Conservation (phyloP, 2,329 filamentous ascomycete genomes). For the Dryadomyces quercus-mongolicae region DNA sequence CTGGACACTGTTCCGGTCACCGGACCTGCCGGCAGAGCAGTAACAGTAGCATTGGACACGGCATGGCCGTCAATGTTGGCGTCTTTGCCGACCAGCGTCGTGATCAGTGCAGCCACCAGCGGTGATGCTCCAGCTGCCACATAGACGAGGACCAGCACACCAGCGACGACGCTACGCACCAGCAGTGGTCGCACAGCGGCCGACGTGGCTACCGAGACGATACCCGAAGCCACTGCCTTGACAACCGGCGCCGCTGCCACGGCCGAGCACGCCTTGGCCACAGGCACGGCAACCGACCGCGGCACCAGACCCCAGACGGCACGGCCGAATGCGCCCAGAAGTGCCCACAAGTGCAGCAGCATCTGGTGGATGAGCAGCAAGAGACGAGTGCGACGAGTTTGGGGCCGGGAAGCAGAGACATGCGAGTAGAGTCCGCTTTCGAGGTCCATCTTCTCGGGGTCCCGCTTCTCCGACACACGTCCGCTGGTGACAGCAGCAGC, state of each 20-base stretch:
- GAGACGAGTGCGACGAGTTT: slow-evolving; percentile 2
- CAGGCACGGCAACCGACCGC: slow-evolving; percentile 7
- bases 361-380: slow-evolving; percentile 7
- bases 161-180: slow-evolving; percentile 7
- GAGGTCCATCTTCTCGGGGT: slow-evolving; percentile 2
- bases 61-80: neutral
- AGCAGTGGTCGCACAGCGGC: slow-evolving; percentile 4
- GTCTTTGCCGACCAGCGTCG: neutral
- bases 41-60: neutral
- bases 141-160: slow-evolving; percentile 4
- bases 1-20: no score
- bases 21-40: no score
- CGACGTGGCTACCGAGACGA: slow-evolving; percentile 1
- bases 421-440: slow-evolving; percentile 2
- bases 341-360: slow-evolving; percentile 7
- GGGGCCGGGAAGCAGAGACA: neutral
- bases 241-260: slow-evolving; percentile 6
- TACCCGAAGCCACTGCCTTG: slow-evolving; percentile 1
- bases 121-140: neutral
- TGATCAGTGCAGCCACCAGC: neutral
- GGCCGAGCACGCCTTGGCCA: slow-evolving; percentile 2
- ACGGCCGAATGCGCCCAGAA: neutral
- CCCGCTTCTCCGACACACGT: neutral
- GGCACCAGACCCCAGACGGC: slow-evolving; percentile 8
- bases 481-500: no score